A percentile compares a stretch with the other conserved stretches of the same genome.
These are phyloP conservation scores for Boletus coccyginus DNA, from an alignment of 768 basidiomycete genomes.

Conservation along the genomic window DNA sequence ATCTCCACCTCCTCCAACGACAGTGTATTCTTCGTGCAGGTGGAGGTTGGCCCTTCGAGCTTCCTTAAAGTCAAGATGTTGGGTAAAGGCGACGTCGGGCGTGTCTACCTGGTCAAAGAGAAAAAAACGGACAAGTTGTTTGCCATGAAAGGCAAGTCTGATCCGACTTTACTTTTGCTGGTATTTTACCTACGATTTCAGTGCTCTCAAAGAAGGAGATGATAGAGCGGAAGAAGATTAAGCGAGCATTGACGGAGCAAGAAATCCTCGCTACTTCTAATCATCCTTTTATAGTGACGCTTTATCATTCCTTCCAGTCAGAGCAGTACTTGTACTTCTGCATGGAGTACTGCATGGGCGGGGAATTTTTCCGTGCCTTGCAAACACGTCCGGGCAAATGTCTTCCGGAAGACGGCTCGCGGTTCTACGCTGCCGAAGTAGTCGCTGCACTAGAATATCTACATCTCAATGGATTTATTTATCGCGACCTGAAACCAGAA, in stretches of 20 bases:
- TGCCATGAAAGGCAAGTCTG: slow-evolving; percentile 93
- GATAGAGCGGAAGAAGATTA: slow-evolving; percentile 99
- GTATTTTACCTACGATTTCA: slow-evolving; percentile 38
- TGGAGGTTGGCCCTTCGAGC: slow-evolving; percentile 91
- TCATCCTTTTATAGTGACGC: slow-evolving; percentile 98
- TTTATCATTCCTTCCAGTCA: slow-evolving; percentile 99
- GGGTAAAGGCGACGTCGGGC: slow-evolving; percentile 98
- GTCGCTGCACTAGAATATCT: slow-evolving; percentile 97
- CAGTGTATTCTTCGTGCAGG: slow-evolving; percentile 41
- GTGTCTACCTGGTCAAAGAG: slow-evolving; percentile 96
- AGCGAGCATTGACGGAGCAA: slow-evolving; percentile 96
- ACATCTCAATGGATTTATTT: slow-evolving; percentile 99
- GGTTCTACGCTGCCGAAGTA: slow-evolving; percentile 99
- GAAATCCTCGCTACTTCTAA: slow-evolving; percentile 98
- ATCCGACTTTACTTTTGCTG: slow-evolving; percentile 1
- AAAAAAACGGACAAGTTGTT: slow-evolving; percentile 96
- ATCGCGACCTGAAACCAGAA: slow-evolving; percentile 98
- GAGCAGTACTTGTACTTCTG: slow-evolving; percentile 98
- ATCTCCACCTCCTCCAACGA: background rate
- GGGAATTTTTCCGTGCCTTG: slow-evolving; percentile 97
- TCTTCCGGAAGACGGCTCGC: slow-evolving; percentile 89
- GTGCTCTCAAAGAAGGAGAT: slow-evolving; percentile 99
- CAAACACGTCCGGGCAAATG: slow-evolving; percentile 97
- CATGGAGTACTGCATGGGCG: slow-evolving; percentile 99
- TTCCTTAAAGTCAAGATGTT: slow-evolving; percentile 97